Conservation (phyloP, 257 asterid genomes). For the Plantago elongata region DNA sequence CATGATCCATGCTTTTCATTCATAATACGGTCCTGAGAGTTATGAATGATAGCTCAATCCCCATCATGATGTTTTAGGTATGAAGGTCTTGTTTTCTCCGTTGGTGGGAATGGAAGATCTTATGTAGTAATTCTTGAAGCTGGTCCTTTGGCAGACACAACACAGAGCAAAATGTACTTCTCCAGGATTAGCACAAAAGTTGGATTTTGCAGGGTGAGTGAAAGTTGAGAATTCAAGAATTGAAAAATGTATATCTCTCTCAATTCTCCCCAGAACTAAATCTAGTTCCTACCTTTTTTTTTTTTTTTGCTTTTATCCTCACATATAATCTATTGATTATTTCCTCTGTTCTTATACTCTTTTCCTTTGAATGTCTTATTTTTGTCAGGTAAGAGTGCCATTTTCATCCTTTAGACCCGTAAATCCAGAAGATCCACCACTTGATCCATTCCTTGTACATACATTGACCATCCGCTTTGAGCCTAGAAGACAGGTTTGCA, state of each 20-base stretch:
- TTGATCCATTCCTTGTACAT: constrained; percentile 95
- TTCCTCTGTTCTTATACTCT: too few relatives aligned
- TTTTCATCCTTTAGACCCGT: constrained; percentile 89
- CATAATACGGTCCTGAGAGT: neutral
- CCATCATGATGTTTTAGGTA: constrained; percentile 41
- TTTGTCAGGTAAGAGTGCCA: constrained; percentile 82
- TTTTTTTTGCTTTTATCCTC: neutral
- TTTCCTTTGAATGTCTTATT: constrained; percentile 6
- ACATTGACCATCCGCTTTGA: constrained; percentile 90
- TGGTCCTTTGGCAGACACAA: constrained; percentile 72
- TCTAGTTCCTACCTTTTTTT: neutral
- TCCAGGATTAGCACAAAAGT: constrained; percentile 88
- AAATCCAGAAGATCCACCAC: constrained; percentile 82
- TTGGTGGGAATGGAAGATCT: constrained; percentile 96
- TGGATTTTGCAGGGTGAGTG: constrained; percentile 93
- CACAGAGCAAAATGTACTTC: constrained; percentile 77
- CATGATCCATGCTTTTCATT: neutral
- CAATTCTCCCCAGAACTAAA: neutral
- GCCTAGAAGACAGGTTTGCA: constrained; percentile 85
- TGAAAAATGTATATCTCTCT: neutral
- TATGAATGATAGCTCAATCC: constrained; percentile 14
- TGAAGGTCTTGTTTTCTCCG: constrained; percentile 88
- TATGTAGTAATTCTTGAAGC: constrained; percentile 85
- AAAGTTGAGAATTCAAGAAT: constrained; percentile 4
- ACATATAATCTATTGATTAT: neutral